Conservation (phyloP, 2,329 filamentous ascomycete genomes). For the Calonectria honghensis region DNA sequence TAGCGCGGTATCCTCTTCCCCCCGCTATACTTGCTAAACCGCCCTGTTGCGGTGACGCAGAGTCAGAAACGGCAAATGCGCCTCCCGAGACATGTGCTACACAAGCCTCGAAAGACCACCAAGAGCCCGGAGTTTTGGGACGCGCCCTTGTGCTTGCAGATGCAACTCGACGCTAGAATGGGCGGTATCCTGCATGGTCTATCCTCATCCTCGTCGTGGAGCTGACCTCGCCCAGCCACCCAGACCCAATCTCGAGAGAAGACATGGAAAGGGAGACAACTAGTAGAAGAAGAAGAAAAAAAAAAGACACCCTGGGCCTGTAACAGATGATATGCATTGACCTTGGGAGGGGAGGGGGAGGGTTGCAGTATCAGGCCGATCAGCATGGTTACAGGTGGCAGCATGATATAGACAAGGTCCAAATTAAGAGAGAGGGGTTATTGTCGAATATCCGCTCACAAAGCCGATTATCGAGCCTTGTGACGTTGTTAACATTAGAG, state of each 20-base stretch:
- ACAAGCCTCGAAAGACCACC: slow-evolving; percentile 39
- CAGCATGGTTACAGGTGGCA: slow-evolving; percentile 38
- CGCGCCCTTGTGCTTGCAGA: slow-evolving; percentile 50
- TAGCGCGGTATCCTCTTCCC: slow-evolving; percentile 5
- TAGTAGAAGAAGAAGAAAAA: too few species aligned
- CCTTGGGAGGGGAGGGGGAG: slow-evolving; percentile 25
- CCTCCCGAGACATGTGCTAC: slow-evolving; percentile 51
- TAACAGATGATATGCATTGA: slow-evolving; percentile 39
- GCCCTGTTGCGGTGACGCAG: slow-evolving; percentile 40
- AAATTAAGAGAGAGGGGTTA: slow-evolving; percentile 32
- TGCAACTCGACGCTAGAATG: slow-evolving; percentile 39
- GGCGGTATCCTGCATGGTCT: slow-evolving; percentile 46
- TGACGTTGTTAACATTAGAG: slow-evolving; percentile 8
- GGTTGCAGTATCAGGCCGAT: slow-evolving; percentile 36
- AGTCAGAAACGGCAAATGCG: slow-evolving; percentile 44
- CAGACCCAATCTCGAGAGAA: not conserved
- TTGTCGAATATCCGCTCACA: slow-evolving; percentile 30
- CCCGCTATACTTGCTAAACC: slow-evolving; percentile 33
- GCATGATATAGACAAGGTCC: slow-evolving; percentile 39
- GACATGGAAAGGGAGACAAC: slow-evolving; percentile 8
- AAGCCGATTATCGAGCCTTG: slow-evolving; percentile 25
- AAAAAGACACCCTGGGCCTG: slow-evolving; percentile 24
- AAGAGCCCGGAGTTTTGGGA: slow-evolving; percentile 53
- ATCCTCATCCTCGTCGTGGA: slow-evolving; percentile 38
- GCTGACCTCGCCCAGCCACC: slow-evolving; percentile 32